Evolutionary conservation across 2,329 filamentous ascomycete genomes (phyloP), one percentile per base, ranked within the genome.

Genomic region (Furcasterigmium sp.): DNA sequence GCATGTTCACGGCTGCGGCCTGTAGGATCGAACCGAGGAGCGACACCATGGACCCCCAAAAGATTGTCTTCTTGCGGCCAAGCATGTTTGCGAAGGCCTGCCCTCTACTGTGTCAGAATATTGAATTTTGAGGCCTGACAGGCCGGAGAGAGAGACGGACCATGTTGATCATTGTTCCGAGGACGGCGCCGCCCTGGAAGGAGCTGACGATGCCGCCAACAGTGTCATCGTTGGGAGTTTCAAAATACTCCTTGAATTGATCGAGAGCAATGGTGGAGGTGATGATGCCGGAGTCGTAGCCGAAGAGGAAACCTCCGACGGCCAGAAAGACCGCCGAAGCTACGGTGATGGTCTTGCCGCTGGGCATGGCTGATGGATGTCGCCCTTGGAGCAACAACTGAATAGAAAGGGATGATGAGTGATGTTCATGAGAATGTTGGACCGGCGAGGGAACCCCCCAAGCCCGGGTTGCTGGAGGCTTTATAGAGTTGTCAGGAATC

Each of bases 271-370:
- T 56, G 30, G 53, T 56, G 8, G 54, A 56, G 17, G 65, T 69
- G 37, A 73, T 60, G 29, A 74, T 63, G 29, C 69, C 69, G 2
- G 67, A 71, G 45, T 75, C 71, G 54, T 72, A 74, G 19, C 71
- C 71, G 39, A 73, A 59, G 9, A 59, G 51, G 41, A 59, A 57
- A 42, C 55, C 55, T 34, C 53, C 53, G 13, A 53, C 41, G 28
- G 49, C 51, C 15, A 53, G 32, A 23, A 55, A 56, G 45, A 45
- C 47, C 26, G 49, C 52, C 9, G 50, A 52, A 45, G 46, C 32
- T 14, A 54, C 37, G 29, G 51, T 55, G 19, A 52, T 41, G 42
- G 46, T 19, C n/a, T n/a, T n/a, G n/a, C n/a, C n/a, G n/a, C n/a
- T n/a, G n/a, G n/a, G n/a, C n/a, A n/a, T n/a, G n/a, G n/a, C n/a